Conservation (phyloP, 768 basidiomycete genomes). For the Termitomyces sp. region DNA sequence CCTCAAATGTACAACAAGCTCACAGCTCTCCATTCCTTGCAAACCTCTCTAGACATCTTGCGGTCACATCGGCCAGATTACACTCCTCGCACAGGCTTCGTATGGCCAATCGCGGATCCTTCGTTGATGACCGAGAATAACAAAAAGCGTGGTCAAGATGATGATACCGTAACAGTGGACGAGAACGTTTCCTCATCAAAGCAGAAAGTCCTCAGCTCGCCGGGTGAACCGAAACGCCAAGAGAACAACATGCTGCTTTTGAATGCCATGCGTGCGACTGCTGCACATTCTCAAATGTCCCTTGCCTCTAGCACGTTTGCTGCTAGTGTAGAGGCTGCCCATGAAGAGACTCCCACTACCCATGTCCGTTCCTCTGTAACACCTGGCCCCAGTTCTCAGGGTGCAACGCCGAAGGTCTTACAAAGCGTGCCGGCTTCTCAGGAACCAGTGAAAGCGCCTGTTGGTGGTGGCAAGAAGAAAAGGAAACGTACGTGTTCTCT, state of each 20-base stretch:
- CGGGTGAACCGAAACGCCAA: slow-evolving; percentile 45
- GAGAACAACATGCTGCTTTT: slow-evolving; percentile 68
- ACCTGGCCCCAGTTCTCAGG: slow-evolving; percentile 35
- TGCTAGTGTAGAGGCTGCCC: slow-evolving; percentile 25
- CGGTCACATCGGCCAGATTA: slow-evolving; percentile 76
- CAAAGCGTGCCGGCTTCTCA: slow-evolving; percentile 32
- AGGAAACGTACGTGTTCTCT: slow-evolving; percentile 59
- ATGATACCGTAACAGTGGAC: slow-evolving; percentile 17
- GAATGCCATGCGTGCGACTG: slow-evolving; percentile 80
- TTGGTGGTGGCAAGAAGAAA: slow-evolving; percentile 66
- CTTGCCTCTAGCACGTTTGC: slow-evolving; percentile 39
- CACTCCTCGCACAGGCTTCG: slow-evolving; percentile 78
- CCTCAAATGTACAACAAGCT: slow-evolving; percentile 37
- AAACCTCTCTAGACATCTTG: slow-evolving; percentile 73
- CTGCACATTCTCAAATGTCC: slow-evolving; percentile 58
- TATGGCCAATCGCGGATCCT: slow-evolving; percentile 77
- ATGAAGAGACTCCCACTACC: slow-evolving; percentile 31
- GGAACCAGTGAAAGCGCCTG: slow-evolving; percentile 45
- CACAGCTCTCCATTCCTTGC: slow-evolving; percentile 66
- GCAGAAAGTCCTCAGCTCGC: slow-evolving; percentile 16
- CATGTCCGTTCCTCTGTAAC: slow-evolving; percentile 36
- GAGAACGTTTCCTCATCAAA: slow-evolving; percentile 21
- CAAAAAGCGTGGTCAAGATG: slow-evolving; percentile 37
- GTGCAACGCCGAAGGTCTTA: slow-evolving; percentile 30
- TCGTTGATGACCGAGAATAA: slow-evolving; percentile 36